phyloP scores from a whole-genome alignment of 2,329 filamentous ascomycete species.

The Thermomyces lanuginosus region DNA sequence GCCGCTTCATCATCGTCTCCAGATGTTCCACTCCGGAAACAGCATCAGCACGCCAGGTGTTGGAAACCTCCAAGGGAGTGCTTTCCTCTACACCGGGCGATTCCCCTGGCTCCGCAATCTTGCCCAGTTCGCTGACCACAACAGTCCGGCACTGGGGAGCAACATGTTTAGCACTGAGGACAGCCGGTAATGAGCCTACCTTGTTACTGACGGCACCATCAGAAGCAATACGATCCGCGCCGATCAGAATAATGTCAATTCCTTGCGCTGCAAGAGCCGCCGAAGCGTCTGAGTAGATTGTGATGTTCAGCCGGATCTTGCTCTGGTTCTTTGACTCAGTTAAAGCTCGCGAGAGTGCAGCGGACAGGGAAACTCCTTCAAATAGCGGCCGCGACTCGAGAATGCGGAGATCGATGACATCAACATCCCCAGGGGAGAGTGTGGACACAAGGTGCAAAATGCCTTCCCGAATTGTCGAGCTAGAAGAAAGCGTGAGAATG shows the following conservation, averaged over 20 bases:
- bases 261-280: slow-evolving; percentile 36
- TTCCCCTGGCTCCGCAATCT: slow-evolving; percentile 36
- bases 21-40: slow-evolving; percentile 11
- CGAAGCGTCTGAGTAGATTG: slow-evolving; percentile 44
- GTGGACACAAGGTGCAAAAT: slow-evolving; percentile 25
- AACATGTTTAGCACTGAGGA: slow-evolving; percentile 38
- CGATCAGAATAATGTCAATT: slow-evolving; percentile 45
- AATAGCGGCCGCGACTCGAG: slow-evolving; percentile 52
- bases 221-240: slow-evolving; percentile 45
- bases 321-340: slow-evolving; percentile 8
- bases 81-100: slow-evolving; percentile 37
- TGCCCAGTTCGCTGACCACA: slow-evolving; percentile 44
- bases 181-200: slow-evolving; percentile 44
- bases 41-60: slow-evolving; percentile 27
- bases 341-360: slow-evolving; percentile 29
- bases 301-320: slow-evolving; percentile 23
- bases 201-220: slow-evolving; percentile 50
- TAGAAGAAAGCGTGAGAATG: slow-evolving; percentile 46
- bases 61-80: slow-evolving; percentile 34
- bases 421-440: slow-evolving; percentile 18
- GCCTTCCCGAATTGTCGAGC: slow-evolving; percentile 41
- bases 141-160: slow-evolving; percentile 34
- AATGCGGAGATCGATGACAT: slow-evolving; percentile 38
- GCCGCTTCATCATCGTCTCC: slow-evolving; percentile 11
- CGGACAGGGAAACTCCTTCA: slow-evolving; percentile 39